Evolutionary conservation across 345 rosid species (phyloP), one percentile per base, ranked within the genome.

Genomic region (Mercurialis annua): DNA sequence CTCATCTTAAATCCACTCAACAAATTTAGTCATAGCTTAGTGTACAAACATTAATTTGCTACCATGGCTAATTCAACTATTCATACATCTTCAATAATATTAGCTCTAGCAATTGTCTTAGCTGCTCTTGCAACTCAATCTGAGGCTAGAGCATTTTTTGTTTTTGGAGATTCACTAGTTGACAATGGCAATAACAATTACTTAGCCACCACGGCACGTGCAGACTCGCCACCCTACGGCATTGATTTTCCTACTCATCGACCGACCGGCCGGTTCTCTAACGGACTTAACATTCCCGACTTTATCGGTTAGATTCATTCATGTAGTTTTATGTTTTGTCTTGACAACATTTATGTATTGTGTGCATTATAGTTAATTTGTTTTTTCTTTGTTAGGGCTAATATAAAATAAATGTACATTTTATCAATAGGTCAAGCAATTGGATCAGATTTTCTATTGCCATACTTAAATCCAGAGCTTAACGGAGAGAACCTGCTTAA

Each of bases 111-210:
- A 16, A n/a, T 48, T 20, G 34, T 29, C 36, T 34, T 71, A n/a
- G 64, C n/a, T 0, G 9, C 21, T 33, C 33, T 53, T 31, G 20
- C 30, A 11, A 49, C 63, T 17, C 57, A 10, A 8, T 67, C 44
- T 17, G 76, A 73, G 23, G 71, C 56, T 21, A 66, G 76, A 49
- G 67, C 64, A 0, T 67, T 73, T 14, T 73, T 73, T 24, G 76
- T 73, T 10, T 73, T 73, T 36, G 76, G 76, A 52, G 76, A 73
- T 21, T 73, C 76, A 18, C 71, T 66, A 0, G 76, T 73, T 6
- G 76, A 73, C 11, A 61, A 67, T 61, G 76, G 76, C 62, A 73
- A 73, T 49, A 73, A 73, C 63, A 62, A 73, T 36, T 73, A 66
- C 49, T 43, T 73, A 0, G 34, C 42, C 62, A 73, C 76, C 30